These are phyloP conservation scores for Kluyveromyces aestuarii DNA, from an alignment of 805 yeast species.

Conservation along the genomic window DNA sequence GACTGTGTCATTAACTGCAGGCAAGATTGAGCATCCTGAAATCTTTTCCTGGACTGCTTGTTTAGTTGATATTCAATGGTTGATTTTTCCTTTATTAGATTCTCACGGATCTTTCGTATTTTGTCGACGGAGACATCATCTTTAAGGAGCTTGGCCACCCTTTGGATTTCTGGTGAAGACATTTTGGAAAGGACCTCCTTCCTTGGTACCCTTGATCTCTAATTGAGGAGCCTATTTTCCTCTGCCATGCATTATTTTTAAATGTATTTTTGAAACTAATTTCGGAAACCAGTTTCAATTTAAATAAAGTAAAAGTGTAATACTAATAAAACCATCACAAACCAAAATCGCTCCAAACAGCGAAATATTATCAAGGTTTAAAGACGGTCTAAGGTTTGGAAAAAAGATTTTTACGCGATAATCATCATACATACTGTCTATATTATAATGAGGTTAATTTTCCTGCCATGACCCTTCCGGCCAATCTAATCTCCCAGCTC, in stretches of 20 bases:
- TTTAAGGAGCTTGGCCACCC: constrained; percentile 27
- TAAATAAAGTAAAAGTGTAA: too few species aligned
- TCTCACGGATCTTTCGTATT: constrained; percentile 43
- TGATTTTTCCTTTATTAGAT: constrained; percentile 58
- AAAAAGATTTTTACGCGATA: too few species aligned
- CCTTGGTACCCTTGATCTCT: background rate
- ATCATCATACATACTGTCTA: background rate
- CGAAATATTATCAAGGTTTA: too few species aligned
- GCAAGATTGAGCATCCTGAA: constrained; percentile 43
- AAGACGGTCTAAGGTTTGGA: background rate
- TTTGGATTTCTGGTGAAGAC: constrained; percentile 19
- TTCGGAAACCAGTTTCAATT: too few species aligned
- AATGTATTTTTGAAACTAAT: background rate
- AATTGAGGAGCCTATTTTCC: background rate
- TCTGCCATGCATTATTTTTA: background rate
- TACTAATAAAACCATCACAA: too few species aligned
- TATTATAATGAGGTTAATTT: too few species aligned
- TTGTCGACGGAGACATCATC: constrained; percentile 45
- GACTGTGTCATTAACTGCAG: constrained; percentile 31
- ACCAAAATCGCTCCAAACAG: too few species aligned
- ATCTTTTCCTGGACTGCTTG: constrained; percentile 57
- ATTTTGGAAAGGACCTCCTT: constrained; percentile 2
- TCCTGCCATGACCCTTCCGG: constrained; percentile 47
- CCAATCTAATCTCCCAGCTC: constrained; percentile 50
- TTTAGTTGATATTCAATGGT: constrained; percentile 68